phyloP scores from a whole-genome alignment of 495 filamentous ascomycete genomes.

The Lasiosphaeria miniovina region DNA sequence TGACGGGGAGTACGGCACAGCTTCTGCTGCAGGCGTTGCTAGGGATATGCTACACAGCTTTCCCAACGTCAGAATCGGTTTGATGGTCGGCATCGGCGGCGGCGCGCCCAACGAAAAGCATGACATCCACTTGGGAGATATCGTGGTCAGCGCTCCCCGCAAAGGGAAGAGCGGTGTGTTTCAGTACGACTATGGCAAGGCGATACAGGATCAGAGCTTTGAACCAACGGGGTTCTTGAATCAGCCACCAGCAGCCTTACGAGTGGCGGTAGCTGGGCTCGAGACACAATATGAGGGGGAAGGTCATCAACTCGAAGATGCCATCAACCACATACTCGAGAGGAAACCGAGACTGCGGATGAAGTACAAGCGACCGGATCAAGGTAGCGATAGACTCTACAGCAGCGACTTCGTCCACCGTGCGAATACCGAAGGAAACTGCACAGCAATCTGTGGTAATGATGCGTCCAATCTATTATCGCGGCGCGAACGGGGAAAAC shows the following conservation, averaged over 20 bases:
- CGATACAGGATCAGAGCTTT: constrained; percentile 27
- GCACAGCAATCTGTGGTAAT: constrained; percentile 25
- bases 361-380: constrained; percentile 30
- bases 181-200: constrained; percentile 34
- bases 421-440: constrained; percentile 18
- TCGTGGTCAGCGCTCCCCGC: constrained; percentile 23
- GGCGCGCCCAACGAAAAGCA: constrained; percentile 34
- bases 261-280: constrained; percentile 20
- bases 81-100: constrained; percentile 51
- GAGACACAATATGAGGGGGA: constrained; percentile 14
- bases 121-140: constrained; percentile 34
- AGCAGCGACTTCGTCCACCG: constrained; percentile 26
- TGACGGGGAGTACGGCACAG: constrained; percentile 37
- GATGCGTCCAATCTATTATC: constrained; percentile 24
- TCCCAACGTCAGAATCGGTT: constrained; percentile 34
- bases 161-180: constrained; percentile 24
- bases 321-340: constrained; percentile 21
- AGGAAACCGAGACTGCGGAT: constrained; percentile 18
- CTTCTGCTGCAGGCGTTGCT: constrained; percentile 29
- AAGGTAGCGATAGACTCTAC: constrained; percentile 37
- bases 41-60: constrained; percentile 41
- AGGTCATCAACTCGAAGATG: constrained; percentile 24
- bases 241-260: constrained; percentile 32
- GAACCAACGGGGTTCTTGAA: constrained; percentile 31
- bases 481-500: constrained; percentile 24